Evolutionary conservation across 1,284 basidiomycete species (phyloP), one percentile per base, ranked within the genome.

Genomic region (Marasmius tenuissimus): DNA sequence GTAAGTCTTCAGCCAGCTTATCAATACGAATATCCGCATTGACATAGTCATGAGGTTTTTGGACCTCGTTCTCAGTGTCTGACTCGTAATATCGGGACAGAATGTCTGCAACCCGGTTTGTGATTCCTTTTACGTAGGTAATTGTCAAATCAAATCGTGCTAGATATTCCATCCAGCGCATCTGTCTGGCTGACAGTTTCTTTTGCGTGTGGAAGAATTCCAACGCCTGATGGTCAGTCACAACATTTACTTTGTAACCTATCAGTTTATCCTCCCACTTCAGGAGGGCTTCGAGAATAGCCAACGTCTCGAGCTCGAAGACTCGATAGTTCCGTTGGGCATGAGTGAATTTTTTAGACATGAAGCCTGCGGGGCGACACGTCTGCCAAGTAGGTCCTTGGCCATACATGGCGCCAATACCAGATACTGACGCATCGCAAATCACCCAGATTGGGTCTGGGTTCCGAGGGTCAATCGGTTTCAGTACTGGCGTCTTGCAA

Each of bases 261-360:
- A 78, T 60, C 0, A 79, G 65, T 47, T 74, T 74, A 52, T 76
- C 75, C 51, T 77, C 73, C 75, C 74, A 78, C 59, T 75, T 75
- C 0, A 67, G 59, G 1, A 75, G 64, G 0, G 67, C 70, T 66
- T 73, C 68, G 0, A 76, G 51, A 0, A 75, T 70, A 0, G 68
- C 71, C 0, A 76, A 63, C 0, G 68, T 67, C 54, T 76, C 74
- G 5, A 62, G 59, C 53, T 75, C 68, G 33, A 65, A 70, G 4
- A 68, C 68, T 6, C 39, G 57, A 40, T 76, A 75, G 12, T 70
- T 63, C 6, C 61, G 64, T 59, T 75, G 73, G 4, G 60, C 54
- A 27, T 47, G 35, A 39, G 56, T 52, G 37, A 61, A 61, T 47
- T 76, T 76, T 1, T 65, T 65, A 0, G 73, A 75, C 39, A 71